These are phyloP conservation scores for Forsythia suspensa DNA, from an alignment of 257 asterid genomes.

Conservation along the genomic window DNA sequence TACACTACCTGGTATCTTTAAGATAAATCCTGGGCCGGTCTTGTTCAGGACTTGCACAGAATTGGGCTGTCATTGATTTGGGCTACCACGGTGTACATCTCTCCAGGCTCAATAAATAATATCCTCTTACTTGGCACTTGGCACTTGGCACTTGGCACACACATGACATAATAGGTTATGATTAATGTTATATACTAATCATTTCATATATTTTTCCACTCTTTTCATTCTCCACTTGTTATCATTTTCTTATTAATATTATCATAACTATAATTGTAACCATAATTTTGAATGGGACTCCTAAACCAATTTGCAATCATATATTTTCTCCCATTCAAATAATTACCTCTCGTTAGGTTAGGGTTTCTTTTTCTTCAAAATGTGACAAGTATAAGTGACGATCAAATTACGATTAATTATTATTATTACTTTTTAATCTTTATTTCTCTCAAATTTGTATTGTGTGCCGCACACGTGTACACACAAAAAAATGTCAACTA, in stretches of 20 bases:
- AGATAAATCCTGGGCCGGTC: neutral
- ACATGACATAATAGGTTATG: constrained; percentile 9
- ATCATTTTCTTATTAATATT: constrained; percentile 26
- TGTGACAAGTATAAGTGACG: constrained; percentile 18
- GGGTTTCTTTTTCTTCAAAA: constrained; percentile 23
- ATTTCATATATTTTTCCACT: constrained; percentile 21
- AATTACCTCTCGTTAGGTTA: constrained; percentile 30
- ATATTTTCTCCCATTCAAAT: constrained; percentile 17
- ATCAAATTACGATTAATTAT: neutral
- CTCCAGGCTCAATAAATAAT: neutral
- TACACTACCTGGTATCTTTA: no score
- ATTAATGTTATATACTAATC: constrained; percentile 23
- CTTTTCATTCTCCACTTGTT: constrained; percentile 12
- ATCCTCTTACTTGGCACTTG: neutral
- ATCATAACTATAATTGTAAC: constrained; percentile 23
- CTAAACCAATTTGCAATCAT: constrained; percentile 46
- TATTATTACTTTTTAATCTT: neutral
- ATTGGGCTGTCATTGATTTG: neutral
- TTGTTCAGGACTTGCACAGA: neutral
- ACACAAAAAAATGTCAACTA: constrained; percentile 18
- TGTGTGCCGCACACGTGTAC: constrained; percentile 20
- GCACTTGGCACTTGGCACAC: constrained; percentile 20
- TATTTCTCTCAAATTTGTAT: neutral
- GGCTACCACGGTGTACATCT: neutral
- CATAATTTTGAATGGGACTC: constrained; percentile 48